Evolutionary conservation across 176 grass and related monocot species (phyloP).

Genomic region (Saccharum spontaneum): DNA sequence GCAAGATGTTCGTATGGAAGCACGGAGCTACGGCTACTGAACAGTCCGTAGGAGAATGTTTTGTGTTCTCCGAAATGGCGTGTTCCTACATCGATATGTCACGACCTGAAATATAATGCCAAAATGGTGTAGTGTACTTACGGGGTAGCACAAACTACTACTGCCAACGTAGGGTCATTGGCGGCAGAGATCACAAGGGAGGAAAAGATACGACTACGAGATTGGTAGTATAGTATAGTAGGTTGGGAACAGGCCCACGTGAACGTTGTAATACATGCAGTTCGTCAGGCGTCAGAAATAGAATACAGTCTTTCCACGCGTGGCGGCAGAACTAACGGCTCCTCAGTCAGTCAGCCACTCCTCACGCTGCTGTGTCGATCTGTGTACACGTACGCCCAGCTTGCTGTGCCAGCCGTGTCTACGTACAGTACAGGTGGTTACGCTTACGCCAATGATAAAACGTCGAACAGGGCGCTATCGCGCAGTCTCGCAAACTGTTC

Average conservation of each 20-base stretch:
- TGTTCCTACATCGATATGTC: too few species aligned
- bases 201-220: background rate
- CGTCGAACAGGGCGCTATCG: background rate
- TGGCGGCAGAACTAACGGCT: too few species aligned
- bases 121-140: too few species aligned
- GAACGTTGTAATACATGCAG: background rate
- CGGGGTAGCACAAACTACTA: too few species aligned
- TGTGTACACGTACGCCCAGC: background rate
- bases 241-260: slow-evolving; percentile 17
- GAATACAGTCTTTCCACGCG: too few species aligned
- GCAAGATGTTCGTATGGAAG: too few species aligned
- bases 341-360: too few species aligned
- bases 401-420: background rate
- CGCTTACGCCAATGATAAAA: background rate
- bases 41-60: too few species aligned
- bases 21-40: too few species aligned
- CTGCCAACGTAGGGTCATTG: background rate
- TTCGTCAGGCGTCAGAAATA: background rate
- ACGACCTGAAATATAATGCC: too few species aligned
- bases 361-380: background rate
- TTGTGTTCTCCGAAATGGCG: too few species aligned
- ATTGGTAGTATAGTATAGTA: background rate
- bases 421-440: background rate
- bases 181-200: background rate
- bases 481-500: background rate